phyloP scores from a whole-genome alignment of 305 asterid genomes.

The Solanum chacoense region DNA sequence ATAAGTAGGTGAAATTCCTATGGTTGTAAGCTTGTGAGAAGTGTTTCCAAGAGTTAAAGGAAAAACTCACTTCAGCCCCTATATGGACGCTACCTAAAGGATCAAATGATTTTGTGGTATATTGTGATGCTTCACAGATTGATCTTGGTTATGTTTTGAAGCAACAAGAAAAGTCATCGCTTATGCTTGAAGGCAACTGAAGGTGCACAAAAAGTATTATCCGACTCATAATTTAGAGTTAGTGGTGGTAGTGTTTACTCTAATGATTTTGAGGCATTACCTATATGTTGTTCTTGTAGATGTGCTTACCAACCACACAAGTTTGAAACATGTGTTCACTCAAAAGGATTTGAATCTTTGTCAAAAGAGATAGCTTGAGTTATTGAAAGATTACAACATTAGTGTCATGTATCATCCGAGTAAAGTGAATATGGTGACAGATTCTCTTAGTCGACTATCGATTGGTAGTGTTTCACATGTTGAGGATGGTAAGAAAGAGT shows the following conservation, averaged over 20 bases:
- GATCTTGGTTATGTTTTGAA: not conserved
- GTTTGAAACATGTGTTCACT: not conserved
- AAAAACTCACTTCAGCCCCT: not conserved
- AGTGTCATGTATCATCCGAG: not conserved
- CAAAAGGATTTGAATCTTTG: not conserved
- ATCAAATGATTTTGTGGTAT: not conserved
- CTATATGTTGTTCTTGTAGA: not conserved
- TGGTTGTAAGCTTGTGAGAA: not conserved
- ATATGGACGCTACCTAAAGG: not conserved
- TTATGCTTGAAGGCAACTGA: not conserved
- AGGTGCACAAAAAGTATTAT: not conserved
- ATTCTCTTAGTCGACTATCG: not conserved
- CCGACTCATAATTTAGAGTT: too few species aligned
- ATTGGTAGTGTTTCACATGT: not conserved
- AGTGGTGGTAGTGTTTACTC: too few species aligned
- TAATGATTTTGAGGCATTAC: too few species aligned
- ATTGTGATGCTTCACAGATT: not conserved
- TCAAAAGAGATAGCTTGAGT: not conserved
- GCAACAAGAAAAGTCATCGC: not conserved
- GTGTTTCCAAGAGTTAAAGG: not conserved
- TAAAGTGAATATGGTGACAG: not conserved
- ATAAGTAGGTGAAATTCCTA: not conserved
- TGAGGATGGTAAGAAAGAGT: not conserved
- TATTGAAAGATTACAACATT: not conserved
- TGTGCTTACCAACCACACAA: not conserved